A percentile compares a stretch with the other conserved stretches of the same genome.
phyloP scores from a whole-genome alignment of 148 eudicot genomes.

The Fagopyrum esculentum region DNA sequence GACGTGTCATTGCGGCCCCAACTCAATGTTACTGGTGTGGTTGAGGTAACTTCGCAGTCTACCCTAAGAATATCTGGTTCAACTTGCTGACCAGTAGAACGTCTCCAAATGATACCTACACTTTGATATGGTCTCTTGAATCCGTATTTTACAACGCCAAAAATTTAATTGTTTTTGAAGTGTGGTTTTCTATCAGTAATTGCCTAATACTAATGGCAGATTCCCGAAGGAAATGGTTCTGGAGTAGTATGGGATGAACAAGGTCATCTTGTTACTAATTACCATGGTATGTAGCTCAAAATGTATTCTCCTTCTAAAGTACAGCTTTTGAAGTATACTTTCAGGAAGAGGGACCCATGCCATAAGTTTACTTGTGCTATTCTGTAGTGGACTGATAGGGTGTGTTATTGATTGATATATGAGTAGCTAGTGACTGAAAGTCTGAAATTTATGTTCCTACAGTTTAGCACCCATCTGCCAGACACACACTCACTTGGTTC shows the following conservation, averaged over 20 bases:
- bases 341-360: background rate
- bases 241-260: constrained; percentile 87
- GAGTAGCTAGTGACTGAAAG: background rate
- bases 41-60: constrained; percentile 56
- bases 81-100: background rate
- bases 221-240: constrained; percentile 99
- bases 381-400: background rate
- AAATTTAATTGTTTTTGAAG: constrained; percentile 4
- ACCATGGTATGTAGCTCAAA: constrained; percentile 59
- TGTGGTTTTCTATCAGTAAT: background rate
- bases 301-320: background rate
- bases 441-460: background rate
- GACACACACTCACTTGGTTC: background rate
- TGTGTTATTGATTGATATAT: background rate
- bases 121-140: background rate
- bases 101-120: background rate
- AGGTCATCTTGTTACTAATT: constrained; percentile 95
- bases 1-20: constrained; percentile 97
- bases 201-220: constrained; percentile 27
- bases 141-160: background rate
- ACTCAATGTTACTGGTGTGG: constrained; percentile 72
- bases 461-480: no score
- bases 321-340: background rate
- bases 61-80: background rate
- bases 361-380: background rate